Evolutionary conservation across 1,139 yeast genomes (phyloP), one percentile per base, ranked within the genome.

Genomic region (Debaryomycetaceae sp.): DNA sequence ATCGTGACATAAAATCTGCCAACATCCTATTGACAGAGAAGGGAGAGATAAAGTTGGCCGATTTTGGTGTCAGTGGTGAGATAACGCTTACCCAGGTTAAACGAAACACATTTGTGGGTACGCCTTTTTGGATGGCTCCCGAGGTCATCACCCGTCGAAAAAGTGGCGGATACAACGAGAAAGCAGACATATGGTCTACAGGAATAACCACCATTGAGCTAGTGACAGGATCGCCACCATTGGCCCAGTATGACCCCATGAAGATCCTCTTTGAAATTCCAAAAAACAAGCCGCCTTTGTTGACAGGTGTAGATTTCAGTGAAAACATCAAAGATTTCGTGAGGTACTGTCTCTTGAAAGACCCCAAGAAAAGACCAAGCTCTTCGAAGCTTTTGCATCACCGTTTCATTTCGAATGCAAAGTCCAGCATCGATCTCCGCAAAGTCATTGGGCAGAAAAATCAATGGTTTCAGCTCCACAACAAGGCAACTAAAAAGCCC

Each of bases 51-150:
- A 87, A 87, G 59, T 64, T 88, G 38, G 95, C 89, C 0, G 96
- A 88, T 65, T 87, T 88, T 69, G 96, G 96, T 1, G 96, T 88
- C 6, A 84, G 91, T 55, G 93, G 93, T 0, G 89, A 86, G 57
- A 69, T 87, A 35, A 77, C 84, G n/a, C 69, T 79, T 36, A 80
- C 87, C 1, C 70, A 73, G 41, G 72, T 76, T 43, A 80, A 78
- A 51, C 78, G 83, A 51, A 74, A 79, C 48, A 87, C 95, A 0
- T 84, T 87, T 70, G 96, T 87, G 34, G 96, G 96, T 0, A 87
- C 96, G 0, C 96, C 96, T 17, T 87, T 81, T 62, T 88, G 96
- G 96, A 88, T 88, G 96, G 96, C 96, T 0, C 96, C 96, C 0
- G 96, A 88, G 58, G 85, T 87, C 29, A 84, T 88, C 24, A 58